phyloP scores from a whole-genome alignment of 2,329 filamentous ascomycete species.

The Helotiales sp. region DNA sequence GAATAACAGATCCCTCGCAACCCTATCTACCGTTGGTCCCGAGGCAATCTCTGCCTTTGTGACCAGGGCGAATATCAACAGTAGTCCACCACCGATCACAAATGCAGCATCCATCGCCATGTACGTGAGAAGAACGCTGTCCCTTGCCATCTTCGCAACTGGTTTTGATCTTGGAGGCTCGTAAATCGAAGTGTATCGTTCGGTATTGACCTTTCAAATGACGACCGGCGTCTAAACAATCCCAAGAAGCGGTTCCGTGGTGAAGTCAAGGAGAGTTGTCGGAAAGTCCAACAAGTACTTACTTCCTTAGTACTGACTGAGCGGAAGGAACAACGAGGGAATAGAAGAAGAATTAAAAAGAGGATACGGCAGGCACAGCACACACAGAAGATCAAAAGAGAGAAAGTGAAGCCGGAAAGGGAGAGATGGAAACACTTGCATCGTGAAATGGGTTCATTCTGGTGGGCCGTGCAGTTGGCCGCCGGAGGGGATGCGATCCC shows the following conservation, averaged over 20 bases:
- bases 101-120: constrained; percentile 57
- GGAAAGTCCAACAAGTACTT: constrained; percentile 13
- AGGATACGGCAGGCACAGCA: constrained; percentile 21
- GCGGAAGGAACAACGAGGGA: constrained; percentile 21
- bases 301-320: constrained; percentile 6
- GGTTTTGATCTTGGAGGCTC: background rate
- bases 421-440: constrained; percentile 36
- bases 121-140: constrained; percentile 58
- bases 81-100: constrained; percentile 54
- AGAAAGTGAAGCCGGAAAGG: constrained; percentile 16
- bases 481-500: constrained; percentile 26
- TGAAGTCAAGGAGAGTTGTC: constrained; percentile 23
- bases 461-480: constrained; percentile 20
- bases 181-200: constrained; percentile 10
- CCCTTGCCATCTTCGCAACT: constrained; percentile 47
- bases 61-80: constrained; percentile 58
- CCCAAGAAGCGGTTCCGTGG: constrained; percentile 10
- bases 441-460: constrained; percentile 10
- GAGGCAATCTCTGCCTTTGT: constrained; percentile 50
- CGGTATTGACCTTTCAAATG: constrained; percentile 25
- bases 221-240: constrained; percentile 41
- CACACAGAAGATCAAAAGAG: constrained; percentile 8
- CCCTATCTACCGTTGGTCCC: constrained; percentile 51
- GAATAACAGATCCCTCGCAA: constrained; percentile 57
- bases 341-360: constrained; percentile 26